A percentile compares a stretch with the other conserved stretches of the same genome.
Evolutionary conservation across 352 stramenopile genomes (phyloP).

Genomic region (Lagenidium giganteum): DNA sequence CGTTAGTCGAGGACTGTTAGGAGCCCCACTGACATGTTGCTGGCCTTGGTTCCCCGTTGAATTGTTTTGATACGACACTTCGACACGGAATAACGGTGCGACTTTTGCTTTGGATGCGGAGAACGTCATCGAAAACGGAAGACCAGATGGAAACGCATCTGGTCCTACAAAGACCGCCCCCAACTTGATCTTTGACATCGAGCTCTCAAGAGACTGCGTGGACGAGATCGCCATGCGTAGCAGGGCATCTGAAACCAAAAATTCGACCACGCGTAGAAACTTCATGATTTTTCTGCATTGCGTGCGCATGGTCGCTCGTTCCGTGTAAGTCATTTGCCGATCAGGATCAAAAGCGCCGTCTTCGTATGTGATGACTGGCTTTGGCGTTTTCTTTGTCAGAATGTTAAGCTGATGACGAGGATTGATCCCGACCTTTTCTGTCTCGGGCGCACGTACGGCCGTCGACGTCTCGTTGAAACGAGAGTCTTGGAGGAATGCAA

Average conservation of each 20-base stretch:
- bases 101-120: too few relatives aligned
- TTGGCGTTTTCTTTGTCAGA: too few relatives aligned
- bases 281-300: conserved; percentile 90
- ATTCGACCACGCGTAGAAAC: conserved; percentile 91
- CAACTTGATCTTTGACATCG: conserved; percentile 40
- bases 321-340: conserved; percentile 92
- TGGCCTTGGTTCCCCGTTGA: not conserved
- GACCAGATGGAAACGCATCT: too few relatives aligned
- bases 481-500: conserved; percentile 42
- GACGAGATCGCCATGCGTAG: conserved; percentile 68
- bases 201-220: conserved; percentile 25
- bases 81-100: conserved; percentile 66
- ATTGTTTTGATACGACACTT: conserved; percentile 39
- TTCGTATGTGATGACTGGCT: not conserved
- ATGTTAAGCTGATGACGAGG: too few relatives aligned
- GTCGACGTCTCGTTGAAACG: conserved; percentile 41
- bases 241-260: conserved; percentile 79
- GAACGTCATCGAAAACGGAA: too few relatives aligned
- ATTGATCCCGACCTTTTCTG: too few relatives aligned
- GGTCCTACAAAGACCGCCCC: too few relatives aligned
- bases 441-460: conserved; percentile 5
- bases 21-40: not conserved
- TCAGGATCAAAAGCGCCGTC: conserved; percentile 18
- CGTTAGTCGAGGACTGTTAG: not conserved
- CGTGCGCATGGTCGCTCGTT: conserved; percentile 85